Evolutionary conservation across 768 basidiomycete genomes (phyloP).

Genomic region (Amanita subjunquillea): DNA sequence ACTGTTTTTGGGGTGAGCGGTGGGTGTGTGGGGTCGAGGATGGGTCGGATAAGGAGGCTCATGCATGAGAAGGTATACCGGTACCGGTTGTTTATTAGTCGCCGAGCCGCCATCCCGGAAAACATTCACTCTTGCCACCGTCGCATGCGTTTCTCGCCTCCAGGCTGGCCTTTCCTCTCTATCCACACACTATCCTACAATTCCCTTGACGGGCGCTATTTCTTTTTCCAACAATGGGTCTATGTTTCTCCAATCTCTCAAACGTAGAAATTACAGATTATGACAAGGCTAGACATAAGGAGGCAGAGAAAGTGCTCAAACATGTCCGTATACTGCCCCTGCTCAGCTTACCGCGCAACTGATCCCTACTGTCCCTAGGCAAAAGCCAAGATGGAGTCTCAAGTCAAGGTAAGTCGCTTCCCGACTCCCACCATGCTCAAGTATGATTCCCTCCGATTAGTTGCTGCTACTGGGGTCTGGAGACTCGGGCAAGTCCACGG

Average conservation of each 20-base stretch:
- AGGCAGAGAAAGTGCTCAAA: conserved; percentile 69
- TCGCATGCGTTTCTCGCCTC: neutral
- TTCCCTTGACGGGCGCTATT: neutral
- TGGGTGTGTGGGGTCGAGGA: too few species aligned
- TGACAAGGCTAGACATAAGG: conserved; percentile 53
- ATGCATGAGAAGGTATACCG: too few species aligned
- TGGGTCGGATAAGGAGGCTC: too few species aligned
- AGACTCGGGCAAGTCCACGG: conserved; percentile 88
- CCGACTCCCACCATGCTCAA: conserved; percentile 1
- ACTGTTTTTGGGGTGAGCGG: too few species aligned
- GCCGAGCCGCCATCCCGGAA: too few species aligned
- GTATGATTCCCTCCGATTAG: conserved; percentile 22
- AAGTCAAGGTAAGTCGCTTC: conserved; percentile 55
- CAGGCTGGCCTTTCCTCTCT: neutral
- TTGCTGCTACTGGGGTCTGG: conserved; percentile 88
- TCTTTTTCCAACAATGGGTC: conserved; percentile 45
- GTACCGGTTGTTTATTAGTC: neutral
- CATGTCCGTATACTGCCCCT: conserved; percentile 39
- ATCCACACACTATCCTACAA: neutral
- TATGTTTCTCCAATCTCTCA: conserved; percentile 59
- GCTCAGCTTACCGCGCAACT: conserved; percentile 2
- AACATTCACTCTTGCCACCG: neutral
- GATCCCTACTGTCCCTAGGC: conserved; percentile 33
- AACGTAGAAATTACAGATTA: conserved; percentile 56
- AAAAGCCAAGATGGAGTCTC: conserved; percentile 55